Evolutionary conservation across 1,284 basidiomycete species (phyloP).

Genomic region (Anthracocystis setariae): DNA sequence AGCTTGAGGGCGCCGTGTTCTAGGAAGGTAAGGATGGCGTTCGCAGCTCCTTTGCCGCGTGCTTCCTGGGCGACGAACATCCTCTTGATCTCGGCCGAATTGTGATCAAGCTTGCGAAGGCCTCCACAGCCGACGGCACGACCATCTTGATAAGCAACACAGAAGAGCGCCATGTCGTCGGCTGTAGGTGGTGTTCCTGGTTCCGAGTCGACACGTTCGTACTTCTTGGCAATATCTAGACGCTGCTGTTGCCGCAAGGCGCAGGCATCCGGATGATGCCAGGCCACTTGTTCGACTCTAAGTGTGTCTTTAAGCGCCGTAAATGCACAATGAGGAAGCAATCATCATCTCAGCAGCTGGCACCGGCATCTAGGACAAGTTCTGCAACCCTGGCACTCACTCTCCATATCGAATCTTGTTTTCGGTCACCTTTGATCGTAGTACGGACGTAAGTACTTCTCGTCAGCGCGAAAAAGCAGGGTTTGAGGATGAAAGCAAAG

Average conservation of each 20-base stretch:
- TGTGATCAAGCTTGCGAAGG: slow-evolving; percentile 17
- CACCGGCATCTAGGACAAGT: not conserved
- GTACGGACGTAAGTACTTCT: no score
- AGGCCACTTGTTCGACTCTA: slow-evolving; percentile 14
- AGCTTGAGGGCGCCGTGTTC: slow-evolving; percentile 20
- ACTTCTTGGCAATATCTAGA: slow-evolving; percentile 22
- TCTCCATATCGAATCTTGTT: not conserved
- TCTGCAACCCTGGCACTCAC: not conserved
- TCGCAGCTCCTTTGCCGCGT: slow-evolving; percentile 30
- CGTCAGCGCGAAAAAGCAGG: no score
- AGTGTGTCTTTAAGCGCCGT: not conserved
- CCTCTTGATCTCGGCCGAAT: slow-evolving; percentile 35
- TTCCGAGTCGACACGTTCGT: slow-evolving; percentile 25
- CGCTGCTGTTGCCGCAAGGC: slow-evolving; percentile 29
- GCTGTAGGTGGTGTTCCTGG: slow-evolving; percentile 28
- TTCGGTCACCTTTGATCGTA: not conserved
- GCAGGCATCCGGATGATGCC: slow-evolving; percentile 32
- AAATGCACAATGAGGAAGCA: not conserved
- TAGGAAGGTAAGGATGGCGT: slow-evolving; percentile 26
- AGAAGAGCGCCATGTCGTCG: slow-evolving; percentile 26
- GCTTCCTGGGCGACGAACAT: slow-evolving; percentile 34
- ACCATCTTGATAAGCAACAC: slow-evolving; percentile 28
- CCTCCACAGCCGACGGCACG: slow-evolving; percentile 32
- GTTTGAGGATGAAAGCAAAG: no score
- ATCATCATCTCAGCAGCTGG: not conserved